Evolutionary conservation across 2,329 filamentous ascomycete species (phyloP).

Genomic region (Neoscytalidium dimidiatum): DNA sequence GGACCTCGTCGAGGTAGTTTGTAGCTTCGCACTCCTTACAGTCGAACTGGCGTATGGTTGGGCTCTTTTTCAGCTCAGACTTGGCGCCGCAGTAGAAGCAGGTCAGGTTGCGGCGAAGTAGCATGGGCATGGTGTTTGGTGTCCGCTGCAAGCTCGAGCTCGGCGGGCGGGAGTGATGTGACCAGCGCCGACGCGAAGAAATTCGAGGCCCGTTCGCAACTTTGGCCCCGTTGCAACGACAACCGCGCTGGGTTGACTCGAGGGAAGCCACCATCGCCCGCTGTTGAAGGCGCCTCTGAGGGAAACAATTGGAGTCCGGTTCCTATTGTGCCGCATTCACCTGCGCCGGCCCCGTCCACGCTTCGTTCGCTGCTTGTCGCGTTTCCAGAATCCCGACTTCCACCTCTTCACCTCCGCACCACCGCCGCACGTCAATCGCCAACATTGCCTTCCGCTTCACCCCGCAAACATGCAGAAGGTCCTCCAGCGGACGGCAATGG

Average conservation of each 20-base stretch:
- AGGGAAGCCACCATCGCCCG: neutral
- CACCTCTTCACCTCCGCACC: slow-evolving; percentile 6
- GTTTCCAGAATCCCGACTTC: neutral
- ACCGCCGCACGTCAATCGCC: neutral
- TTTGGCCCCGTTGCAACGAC: neutral
- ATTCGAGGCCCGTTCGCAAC: slow-evolving; percentile 7
- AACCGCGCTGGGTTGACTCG: neutral
- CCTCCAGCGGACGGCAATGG: slow-evolving; percentile 65
- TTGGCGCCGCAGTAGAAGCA: slow-evolving; percentile 58
- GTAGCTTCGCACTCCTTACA: slow-evolving; percentile 80
- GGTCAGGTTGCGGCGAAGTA: slow-evolving; percentile 33
- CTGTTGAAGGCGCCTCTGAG: neutral
- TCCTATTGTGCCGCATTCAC: neutral
- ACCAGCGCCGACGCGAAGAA: neutral
- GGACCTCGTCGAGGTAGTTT: slow-evolving; percentile 86
- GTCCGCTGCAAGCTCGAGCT: slow-evolving; percentile 13
- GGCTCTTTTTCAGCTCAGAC: slow-evolving; percentile 62
- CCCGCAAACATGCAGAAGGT: slow-evolving; percentile 62
- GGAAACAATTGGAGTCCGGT: neutral
- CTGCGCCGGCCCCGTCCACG: neutral
- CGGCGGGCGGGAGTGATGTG: slow-evolving; percentile 11
- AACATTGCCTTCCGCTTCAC: neutral
- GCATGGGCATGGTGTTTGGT: slow-evolving; percentile 30
- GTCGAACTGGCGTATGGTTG: slow-evolving; percentile 64
- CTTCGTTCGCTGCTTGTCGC: neutral